Base-by-base conservation (phyloP, 441 rosid genomes). In the Erodium trifolium region DNA sequence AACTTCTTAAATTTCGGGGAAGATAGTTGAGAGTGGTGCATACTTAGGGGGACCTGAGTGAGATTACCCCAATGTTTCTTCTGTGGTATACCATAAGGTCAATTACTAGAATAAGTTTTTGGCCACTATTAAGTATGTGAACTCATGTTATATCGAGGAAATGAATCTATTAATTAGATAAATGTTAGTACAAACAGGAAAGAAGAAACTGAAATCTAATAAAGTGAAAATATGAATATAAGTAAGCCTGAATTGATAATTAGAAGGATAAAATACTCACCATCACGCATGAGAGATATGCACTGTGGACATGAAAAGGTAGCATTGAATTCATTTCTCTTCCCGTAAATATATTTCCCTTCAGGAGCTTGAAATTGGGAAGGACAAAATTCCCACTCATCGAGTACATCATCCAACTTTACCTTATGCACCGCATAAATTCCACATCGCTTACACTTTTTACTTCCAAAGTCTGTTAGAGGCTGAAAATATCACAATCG, bases 351-450 rank as follows among this genome's bases (percentile, higher is more conserved):
- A 75, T 83, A 90, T 73, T 78, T 85, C 59, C 89, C 92, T 62
- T 78, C 82, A 6, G 79, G 62, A 70, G 72, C 78, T 23, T 73
- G 63, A 75, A 94, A 94, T 70, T 86, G 94, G 3, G 93, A 82
- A 68, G 94, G 84, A 76, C 99, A 94, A 64, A 94, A 70, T 79
- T 91, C 99, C 99, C 97, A 93, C 73, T 83, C 96, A 55, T 45
- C 51, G n/a, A 45, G 11, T 10, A 2, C n/a, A 10, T 45, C 51
- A 12, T 45, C 51, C n/a, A 11, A 3, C 3, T 12, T 11, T 12
- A 12, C 13, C 1, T 3, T 45, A 45, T 45, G 51, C n/a, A 45
- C 11, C 13, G 51, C 51, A 12, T 45, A 45, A 45, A 45, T 45
- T 45, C 51, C 51, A 10, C 51, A 45, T 10, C 51, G 51, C 51